These are phyloP conservation scores for Candida easanensis DNA, from an alignment of 805 yeast genomes.

Conservation along the genomic window DNA sequence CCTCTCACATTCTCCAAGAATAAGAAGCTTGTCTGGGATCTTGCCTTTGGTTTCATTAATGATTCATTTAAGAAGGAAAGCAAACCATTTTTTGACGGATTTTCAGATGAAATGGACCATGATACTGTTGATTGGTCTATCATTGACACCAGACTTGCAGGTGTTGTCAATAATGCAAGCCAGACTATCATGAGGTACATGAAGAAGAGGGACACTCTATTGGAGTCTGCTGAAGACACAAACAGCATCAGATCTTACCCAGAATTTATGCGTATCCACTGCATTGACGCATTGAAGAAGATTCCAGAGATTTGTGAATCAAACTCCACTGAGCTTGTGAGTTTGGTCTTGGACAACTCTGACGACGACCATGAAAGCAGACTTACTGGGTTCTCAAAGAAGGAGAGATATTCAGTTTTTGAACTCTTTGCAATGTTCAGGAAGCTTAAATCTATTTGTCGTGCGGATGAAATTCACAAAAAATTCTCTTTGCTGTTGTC, in stretches of 20 bases:
- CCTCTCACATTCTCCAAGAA: constrained; percentile 43
- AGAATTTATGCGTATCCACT: constrained; percentile 42
- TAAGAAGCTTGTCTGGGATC: constrained; percentile 53
- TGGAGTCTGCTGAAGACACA: constrained; percentile 15
- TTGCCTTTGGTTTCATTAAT: constrained; percentile 38
- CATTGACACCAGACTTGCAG: constrained; percentile 20
- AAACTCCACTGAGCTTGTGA: constrained; percentile 53
- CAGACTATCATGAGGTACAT: constrained; percentile 10
- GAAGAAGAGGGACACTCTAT: constrained; percentile 9
- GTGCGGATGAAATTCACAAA: constrained; percentile 50
- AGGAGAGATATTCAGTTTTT: constrained; percentile 57
- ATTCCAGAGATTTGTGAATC: constrained; percentile 72
- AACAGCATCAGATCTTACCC: constrained; percentile 13
- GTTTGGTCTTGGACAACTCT: constrained; percentile 44
- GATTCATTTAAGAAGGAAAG: constrained; percentile 4
- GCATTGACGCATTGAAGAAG: constrained; percentile 51
- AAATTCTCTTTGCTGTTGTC: constrained; percentile 57
- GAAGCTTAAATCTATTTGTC: constrained; percentile 52
- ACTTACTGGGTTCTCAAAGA: constrained; percentile 38
- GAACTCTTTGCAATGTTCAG: constrained; percentile 63
- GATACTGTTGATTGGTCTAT: constrained; percentile 16
- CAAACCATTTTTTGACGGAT: constrained; percentile 10
- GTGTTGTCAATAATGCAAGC: constrained; percentile 11
- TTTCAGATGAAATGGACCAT: constrained; percentile 14
- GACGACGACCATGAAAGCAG: constrained; percentile 15